Evolutionary conservation across 441 rosid species (phyloP).

Genomic region (Hura crepitans): DNA sequence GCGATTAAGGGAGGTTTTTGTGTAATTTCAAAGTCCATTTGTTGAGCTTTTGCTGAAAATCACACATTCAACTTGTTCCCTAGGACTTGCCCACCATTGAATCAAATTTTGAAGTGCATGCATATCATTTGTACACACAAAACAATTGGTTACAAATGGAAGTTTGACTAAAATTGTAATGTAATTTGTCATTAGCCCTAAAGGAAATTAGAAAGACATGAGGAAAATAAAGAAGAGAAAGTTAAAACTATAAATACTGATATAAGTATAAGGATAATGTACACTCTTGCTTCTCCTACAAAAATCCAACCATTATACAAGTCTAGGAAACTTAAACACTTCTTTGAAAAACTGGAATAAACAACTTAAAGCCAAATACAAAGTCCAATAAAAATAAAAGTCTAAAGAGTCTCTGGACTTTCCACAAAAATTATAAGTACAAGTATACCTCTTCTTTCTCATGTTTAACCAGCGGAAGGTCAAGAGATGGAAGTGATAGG

Average conservation of each 20-base stretch:
- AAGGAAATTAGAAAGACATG: not conserved
- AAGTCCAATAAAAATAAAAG: not conserved
- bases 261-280: not conserved
- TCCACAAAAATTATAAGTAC: constrained; percentile 10
- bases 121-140: not conserved
- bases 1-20: not conserved
- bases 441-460: constrained; percentile 39
- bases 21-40: constrained; percentile 1
- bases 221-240: not conserved
- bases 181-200: not conserved
- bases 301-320: not conserved
- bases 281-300: not conserved
- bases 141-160: not conserved
- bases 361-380: not conserved
- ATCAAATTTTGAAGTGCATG: not conserved
- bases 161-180: not conserved
- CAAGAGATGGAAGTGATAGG: constrained; percentile 38
- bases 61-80: not conserved
- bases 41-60: not conserved
- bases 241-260: not conserved
- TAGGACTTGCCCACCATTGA: not conserved
- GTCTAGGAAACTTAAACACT: not conserved
- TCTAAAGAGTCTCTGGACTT: not conserved
- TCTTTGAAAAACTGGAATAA: constrained; percentile 1
- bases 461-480: constrained; percentile 44